phyloP scores from a whole-genome alignment of 306 rosid genomes.

The Pachyrhizus erosus region DNA sequence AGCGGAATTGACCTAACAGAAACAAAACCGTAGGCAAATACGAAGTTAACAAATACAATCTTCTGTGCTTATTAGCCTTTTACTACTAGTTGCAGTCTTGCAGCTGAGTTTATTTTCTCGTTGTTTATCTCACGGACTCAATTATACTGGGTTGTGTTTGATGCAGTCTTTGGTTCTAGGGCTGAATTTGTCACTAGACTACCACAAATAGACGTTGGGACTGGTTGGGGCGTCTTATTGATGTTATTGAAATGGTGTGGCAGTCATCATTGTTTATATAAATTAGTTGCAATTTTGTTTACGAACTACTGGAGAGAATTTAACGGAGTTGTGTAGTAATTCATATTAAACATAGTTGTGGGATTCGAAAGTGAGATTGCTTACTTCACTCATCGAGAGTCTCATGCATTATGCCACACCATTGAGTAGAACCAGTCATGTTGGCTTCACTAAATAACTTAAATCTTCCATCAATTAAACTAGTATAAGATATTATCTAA shows the following conservation, averaged over 20 bases:
- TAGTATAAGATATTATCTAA: no score
- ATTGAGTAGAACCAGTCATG: no score
- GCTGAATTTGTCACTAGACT: neutral
- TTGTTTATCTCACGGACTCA: neutral
- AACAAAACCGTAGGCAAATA: conserved; percentile 1
- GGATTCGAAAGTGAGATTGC: no score
- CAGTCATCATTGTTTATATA: neutral
- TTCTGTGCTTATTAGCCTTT: conserved; percentile 12
- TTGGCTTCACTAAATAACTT: no score
- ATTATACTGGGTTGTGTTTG: neutral
- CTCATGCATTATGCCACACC: no score
- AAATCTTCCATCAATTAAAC: no score
- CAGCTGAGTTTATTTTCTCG: neutral
- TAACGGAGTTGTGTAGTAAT: neutral
- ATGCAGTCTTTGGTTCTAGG: neutral
- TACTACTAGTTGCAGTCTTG: neutral
- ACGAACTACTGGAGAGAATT: neutral
- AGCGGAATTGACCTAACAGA: conserved; percentile 27
- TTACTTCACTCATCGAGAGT: no score
- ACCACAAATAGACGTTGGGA: neutral
- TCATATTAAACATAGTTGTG: neutral
- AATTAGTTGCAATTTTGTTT: neutral
- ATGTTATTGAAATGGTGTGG: neutral
- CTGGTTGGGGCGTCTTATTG: neutral
- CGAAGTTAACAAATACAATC: neutral